Evolutionary conservation across 2,329 filamentous ascomycete species (phyloP), one percentile per base, ranked within the genome.

Genomic region (Hypomyces perniciosus): DNA sequence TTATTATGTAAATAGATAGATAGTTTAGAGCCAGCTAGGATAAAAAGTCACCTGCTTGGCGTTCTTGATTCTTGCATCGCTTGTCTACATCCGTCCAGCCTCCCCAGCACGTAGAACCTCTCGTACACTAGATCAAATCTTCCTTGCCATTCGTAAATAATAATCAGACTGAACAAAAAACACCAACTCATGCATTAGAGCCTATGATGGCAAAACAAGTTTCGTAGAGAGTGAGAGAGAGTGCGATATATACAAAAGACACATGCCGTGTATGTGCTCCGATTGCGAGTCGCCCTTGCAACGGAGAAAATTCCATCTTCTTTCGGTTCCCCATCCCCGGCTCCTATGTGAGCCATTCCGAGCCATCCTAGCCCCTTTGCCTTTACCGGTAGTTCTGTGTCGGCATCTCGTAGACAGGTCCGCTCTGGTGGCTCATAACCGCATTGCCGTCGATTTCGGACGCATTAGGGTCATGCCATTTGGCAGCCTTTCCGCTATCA

Each of bases 321-420:
- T 35, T 37, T 39, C 34, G 28, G 29, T 12, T n/a, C 34, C 35
- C 27, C 37, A 40, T n/a, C 46, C 26, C 28, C 30, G 28, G 28
- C 26, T 13, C 43, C 29, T 38, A 34, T 31, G 12, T 26, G 13
- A 33, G 9, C 8, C 31, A 28, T 35, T 29, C 29, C 33, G 44
- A 44, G 31, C 10, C 40, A 20, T n/a, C 7, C 30, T n/a, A 31
- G 13, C 28, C 9, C 38, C 37, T 12, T 33, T 37, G 20, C 34
- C 13, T 57, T 59, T 62, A 72, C 51, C 63, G 62, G 55, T 71
- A 72, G 30, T 51, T 55, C 56, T 72, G 64, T 9, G 65, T 57
- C 3, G 71, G 67, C 71, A 73, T 73, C 62, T 73, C 71, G 51
- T 70, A 73, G 5, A 73, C 68, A 2, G 67, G 66, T 1, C 65